These are phyloP conservation scores for Isoetes taiwanensis DNA, from an alignment of 75 land plant species.

Conservation along the genomic window DNA sequence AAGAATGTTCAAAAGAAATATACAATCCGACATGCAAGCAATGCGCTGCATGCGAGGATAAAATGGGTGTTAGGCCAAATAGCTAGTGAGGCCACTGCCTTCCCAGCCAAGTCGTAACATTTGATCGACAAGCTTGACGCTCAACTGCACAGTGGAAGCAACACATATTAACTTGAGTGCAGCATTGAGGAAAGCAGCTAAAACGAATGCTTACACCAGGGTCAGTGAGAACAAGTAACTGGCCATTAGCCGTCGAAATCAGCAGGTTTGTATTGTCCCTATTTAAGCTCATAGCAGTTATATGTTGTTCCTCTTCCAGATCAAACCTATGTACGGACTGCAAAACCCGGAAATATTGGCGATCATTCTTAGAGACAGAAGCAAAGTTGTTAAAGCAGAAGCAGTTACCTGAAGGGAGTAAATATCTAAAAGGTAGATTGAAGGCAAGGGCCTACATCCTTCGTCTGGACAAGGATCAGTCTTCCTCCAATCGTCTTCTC, in stretches of 20 bases:
- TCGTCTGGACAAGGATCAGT: constrained; percentile 15
- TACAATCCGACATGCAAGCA: too few relatives aligned
- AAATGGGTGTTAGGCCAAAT: too few relatives aligned
- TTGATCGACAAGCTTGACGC: constrained; percentile 91
- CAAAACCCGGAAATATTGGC: background rate
- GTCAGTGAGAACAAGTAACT: constrained; percentile 86
- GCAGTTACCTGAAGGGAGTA: constrained; percentile 49
- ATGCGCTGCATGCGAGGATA: too few relatives aligned
- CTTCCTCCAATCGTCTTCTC: constrained; percentile 1
- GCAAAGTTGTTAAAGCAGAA: background rate
- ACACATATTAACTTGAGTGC: background rate
- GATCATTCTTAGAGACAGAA: background rate
- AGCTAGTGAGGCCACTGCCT: constrained; percentile 71
- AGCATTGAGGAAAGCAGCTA: background rate
- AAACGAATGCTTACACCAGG: constrained; percentile 64
- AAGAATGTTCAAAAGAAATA: too few relatives aligned
- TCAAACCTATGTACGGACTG: constrained; percentile 70
- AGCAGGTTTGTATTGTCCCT: constrained; percentile 81
- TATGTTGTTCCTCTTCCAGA: constrained; percentile 66
- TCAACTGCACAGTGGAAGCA: constrained; percentile 47
- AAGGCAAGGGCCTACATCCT: constrained; percentile 19
- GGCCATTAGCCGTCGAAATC: constrained; percentile 77
- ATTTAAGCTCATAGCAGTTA: constrained; percentile 74
- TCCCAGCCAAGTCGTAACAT: constrained; percentile 99
- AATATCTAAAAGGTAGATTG: constrained; percentile 47